A percentile compares a stretch with the other conserved stretches of the same genome.
phyloP scores from a whole-genome alignment of 257 asterid species.

The Dorcoceras hygrometricum region DNA sequence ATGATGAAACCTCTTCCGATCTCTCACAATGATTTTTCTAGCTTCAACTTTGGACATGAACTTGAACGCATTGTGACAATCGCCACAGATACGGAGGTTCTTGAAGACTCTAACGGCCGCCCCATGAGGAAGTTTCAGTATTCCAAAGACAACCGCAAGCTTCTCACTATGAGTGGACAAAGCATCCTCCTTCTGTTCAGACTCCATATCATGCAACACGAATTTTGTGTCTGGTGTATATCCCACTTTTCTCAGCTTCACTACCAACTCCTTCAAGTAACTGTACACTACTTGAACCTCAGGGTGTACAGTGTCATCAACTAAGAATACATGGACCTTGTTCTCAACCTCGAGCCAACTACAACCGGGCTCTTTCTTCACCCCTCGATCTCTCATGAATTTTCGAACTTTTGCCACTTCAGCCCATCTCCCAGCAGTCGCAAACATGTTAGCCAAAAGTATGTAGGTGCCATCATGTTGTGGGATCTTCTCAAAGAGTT shows the following conservation, averaged over 20 bases:
- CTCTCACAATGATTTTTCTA: too few relatives aligned
- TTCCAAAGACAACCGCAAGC: constrained; percentile 70
- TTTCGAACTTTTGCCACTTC: constrained; percentile 55
- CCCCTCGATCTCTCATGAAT: constrained; percentile 69
- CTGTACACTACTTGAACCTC: constrained; percentile 49
- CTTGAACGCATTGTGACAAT: too few relatives aligned
- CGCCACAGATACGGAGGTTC: too few relatives aligned
- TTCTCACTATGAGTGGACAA: constrained; percentile 76
- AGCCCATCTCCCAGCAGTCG: constrained; percentile 54
- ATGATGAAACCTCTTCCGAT: too few relatives aligned
- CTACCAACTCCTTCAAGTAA: constrained; percentile 47
- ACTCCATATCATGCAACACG: constrained; percentile 66
- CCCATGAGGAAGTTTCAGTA: constrained; percentile 58
- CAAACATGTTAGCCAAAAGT: constrained; percentile 61
- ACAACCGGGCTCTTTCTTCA: constrained; percentile 75
- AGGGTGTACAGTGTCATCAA: constrained; percentile 64
- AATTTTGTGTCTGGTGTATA: constrained; percentile 65
- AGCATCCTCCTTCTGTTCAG: constrained; percentile 66
- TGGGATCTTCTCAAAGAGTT: constrained; percentile 55
- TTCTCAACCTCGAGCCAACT: constrained; percentile 73
- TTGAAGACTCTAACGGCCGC: constrained; percentile 58
- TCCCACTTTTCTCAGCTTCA: constrained; percentile 57
- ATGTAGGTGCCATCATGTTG: constrained; percentile 71
- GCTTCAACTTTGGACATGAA: too few relatives aligned
- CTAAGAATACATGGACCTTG: constrained; percentile 63